These are phyloP conservation scores for Chaetomiaceae sp. DNA, from an alignment of 2,329 filamentous ascomycete species.

Conservation along the genomic window DNA sequence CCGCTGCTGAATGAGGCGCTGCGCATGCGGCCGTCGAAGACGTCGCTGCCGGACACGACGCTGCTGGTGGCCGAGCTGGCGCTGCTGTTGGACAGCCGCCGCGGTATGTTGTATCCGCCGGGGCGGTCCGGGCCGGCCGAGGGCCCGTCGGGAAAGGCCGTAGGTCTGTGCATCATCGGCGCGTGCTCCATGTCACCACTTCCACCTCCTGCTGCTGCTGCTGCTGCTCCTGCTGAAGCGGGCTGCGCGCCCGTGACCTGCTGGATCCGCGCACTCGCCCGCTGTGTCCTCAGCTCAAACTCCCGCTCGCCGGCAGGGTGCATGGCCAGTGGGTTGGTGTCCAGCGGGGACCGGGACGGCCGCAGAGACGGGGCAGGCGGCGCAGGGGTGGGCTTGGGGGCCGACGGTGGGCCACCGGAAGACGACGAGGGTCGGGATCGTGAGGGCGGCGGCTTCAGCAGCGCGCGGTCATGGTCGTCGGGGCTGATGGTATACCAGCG, in stretches of 20 bases:
- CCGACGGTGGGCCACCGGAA: slow-evolving; percentile 1
- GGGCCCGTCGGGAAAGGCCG: slow-evolving; percentile 11
- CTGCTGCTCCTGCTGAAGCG: background rate
- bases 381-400: slow-evolving; percentile 13
- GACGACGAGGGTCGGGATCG: slow-evolving; percentile 13
- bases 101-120: slow-evolving; percentile 20
- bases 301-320: slow-evolving; percentile 24
- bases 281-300: slow-evolving; percentile 25
- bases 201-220: too few species aligned
- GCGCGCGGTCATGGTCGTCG: slow-evolving; percentile 15
- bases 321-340: slow-evolving; percentile 15
- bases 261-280: slow-evolving; percentile 20
- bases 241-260: slow-evolving; percentile 10
- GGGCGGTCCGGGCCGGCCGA: slow-evolving; percentile 9
- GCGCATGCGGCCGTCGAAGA: slow-evolving; percentile 29
- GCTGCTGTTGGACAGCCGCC: slow-evolving; percentile 25
- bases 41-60: slow-evolving; percentile 20
- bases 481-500: slow-evolving; percentile 13
- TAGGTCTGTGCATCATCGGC: slow-evolving; percentile 12
- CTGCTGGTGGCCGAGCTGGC: slow-evolving; percentile 28
- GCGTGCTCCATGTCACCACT: slow-evolving; percentile 4
- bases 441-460: slow-evolving; percentile 15
- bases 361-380: slow-evolving; percentile 13
- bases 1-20: slow-evolving; percentile 25
- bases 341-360: slow-evolving; percentile 8